phyloP scores from a whole-genome alignment of 1,284 basidiomycete genomes.

The Microstroma glucosiphilum region DNA sequence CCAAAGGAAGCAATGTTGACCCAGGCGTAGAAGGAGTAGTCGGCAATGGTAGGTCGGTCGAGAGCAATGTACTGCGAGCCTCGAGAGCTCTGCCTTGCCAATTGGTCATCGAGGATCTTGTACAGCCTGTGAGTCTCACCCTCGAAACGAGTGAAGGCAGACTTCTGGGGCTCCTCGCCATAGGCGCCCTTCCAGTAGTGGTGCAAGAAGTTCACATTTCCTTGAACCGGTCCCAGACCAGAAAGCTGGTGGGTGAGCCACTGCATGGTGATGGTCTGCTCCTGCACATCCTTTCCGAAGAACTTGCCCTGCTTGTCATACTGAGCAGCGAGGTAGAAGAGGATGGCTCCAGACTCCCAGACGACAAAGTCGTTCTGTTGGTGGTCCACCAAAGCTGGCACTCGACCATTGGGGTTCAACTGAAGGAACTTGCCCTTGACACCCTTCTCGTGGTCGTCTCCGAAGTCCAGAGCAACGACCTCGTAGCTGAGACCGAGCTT shows the following conservation, averaged over 20 bases:
- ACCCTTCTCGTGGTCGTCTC: slow-evolving; percentile 35
- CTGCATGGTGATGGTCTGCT: slow-evolving; percentile 26
- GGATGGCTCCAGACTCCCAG: slow-evolving; percentile 40
- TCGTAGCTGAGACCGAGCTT: slow-evolving; percentile 38
- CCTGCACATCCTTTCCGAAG: slow-evolving; percentile 27
- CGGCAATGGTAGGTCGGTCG: slow-evolving; percentile 41
- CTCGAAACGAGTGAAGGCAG: slow-evolving; percentile 31
- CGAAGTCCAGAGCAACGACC: slow-evolving; percentile 29
- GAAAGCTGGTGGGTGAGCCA: slow-evolving; percentile 36
- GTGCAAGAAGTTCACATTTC: slow-evolving; percentile 8
- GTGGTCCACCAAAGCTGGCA: slow-evolving; percentile 31
- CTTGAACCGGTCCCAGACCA: slow-evolving; percentile 22
- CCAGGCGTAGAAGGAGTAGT: slow-evolving; percentile 38
- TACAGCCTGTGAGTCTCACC: slow-evolving; percentile 38
- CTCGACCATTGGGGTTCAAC: slow-evolving; percentile 38
- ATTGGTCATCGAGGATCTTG: slow-evolving; percentile 33
- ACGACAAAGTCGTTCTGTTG: slow-evolving; percentile 17
- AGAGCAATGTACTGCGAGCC: slow-evolving; percentile 34
- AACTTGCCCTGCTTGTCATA: slow-evolving; percentile 31
- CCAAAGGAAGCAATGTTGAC: slow-evolving; percentile 28
- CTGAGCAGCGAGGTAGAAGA: slow-evolving; percentile 36
- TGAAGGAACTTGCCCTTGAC: slow-evolving; percentile 39
- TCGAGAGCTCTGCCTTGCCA: slow-evolving; percentile 25
- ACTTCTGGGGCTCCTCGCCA: slow-evolving; percentile 27
- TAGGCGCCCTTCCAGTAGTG: slow-evolving; percentile 16